Percentiles rank a stretch among this genome's conserved stretches.
Conservation (phyloP, 2,329 filamentous ascomycete species). For the Hymenoscyphus scutula region DNA sequence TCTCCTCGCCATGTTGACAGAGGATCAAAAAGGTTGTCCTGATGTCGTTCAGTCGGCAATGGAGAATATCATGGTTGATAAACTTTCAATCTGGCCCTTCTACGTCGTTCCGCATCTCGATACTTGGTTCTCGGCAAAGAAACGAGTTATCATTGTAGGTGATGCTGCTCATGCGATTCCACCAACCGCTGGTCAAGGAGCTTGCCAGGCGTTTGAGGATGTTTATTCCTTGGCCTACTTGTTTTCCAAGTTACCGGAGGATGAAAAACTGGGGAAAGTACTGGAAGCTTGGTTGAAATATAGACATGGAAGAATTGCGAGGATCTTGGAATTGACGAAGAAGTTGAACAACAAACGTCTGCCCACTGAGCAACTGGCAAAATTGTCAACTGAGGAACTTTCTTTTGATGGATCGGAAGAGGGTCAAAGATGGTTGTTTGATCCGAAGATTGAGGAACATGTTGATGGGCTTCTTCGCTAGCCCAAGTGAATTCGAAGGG, state of each 20-base stretch:
- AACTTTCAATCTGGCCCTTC: conserved; percentile 44
- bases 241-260: conserved; percentile 26
- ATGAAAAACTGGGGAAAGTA: conserved; percentile 27
- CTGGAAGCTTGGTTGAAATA: conserved; percentile 46
- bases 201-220: conserved; percentile 49
- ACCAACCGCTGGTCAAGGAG: conserved; percentile 45
- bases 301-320: conserved; percentile 46
- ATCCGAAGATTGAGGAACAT: too few relatives aligned
- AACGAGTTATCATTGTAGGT: conserved; percentile 43
- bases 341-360: conserved; percentile 41
- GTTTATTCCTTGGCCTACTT: conserved; percentile 44
- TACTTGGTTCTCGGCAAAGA: conserved; percentile 38
- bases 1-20: conserved; percentile 36
- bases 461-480: too few relatives aligned
- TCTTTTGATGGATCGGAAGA: too few relatives aligned
- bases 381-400: too few relatives aligned
- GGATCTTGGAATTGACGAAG: conserved; percentile 46
- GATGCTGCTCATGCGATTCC: conserved; percentile 49
- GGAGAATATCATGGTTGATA: conserved; percentile 33
- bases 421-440: too few relatives aligned
- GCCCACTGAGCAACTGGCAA: not conserved
- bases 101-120: conserved; percentile 42
- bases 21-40: conserved; percentile 36
- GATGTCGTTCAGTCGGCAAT: conserved; percentile 39
- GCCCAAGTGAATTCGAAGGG: too few relatives aligned